A percentile compares a stretch with the other conserved stretches of the same genome.
Evolutionary conservation across 495 filamentous ascomycete genomes (phyloP).

Genomic region (Trichocladium uniseriatum): DNA sequence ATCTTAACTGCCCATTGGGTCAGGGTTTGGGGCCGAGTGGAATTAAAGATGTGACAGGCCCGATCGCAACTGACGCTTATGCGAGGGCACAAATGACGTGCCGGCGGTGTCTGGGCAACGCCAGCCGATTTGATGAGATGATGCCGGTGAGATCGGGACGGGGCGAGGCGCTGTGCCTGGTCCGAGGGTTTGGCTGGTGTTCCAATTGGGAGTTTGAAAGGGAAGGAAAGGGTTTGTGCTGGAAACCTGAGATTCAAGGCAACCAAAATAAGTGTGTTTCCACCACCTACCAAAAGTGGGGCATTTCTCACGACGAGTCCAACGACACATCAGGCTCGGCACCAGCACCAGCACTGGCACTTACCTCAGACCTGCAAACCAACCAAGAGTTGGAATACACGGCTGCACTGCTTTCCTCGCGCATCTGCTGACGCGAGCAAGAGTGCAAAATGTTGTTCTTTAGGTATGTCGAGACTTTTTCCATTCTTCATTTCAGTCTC

Average conservation of each 20-base stretch:
- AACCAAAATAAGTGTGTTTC: too few relatives aligned
- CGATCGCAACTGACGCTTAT: not conserved
- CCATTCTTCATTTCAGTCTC: not conserved
- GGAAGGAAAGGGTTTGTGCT: too few relatives aligned
- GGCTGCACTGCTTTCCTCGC: not conserved
- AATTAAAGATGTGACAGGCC: too few relatives aligned
- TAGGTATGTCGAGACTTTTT: constrained; percentile 41
- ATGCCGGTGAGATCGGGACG: not conserved
- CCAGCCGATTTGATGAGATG: constrained; percentile 9
- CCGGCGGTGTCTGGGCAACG: not conserved
- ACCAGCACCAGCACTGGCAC: not conserved
- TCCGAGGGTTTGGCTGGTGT: too few relatives aligned
- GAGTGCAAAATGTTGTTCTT: constrained; percentile 47
- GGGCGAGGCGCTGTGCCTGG: too few relatives aligned
- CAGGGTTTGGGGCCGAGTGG: not conserved
- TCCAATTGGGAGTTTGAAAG: too few relatives aligned
- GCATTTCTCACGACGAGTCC: not conserved
- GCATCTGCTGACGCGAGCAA: not conserved
- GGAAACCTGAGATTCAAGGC: not conserved
- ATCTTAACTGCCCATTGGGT: not conserved
- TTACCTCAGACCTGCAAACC: not conserved
- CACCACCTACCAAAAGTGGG: not conserved
- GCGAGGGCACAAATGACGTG: not conserved
- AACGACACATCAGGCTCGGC: not conserved
- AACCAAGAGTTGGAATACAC: too few relatives aligned